Evolutionary conservation across 441 rosid genomes (phyloP).

Genomic region (Aleurites moluccanus): DNA sequence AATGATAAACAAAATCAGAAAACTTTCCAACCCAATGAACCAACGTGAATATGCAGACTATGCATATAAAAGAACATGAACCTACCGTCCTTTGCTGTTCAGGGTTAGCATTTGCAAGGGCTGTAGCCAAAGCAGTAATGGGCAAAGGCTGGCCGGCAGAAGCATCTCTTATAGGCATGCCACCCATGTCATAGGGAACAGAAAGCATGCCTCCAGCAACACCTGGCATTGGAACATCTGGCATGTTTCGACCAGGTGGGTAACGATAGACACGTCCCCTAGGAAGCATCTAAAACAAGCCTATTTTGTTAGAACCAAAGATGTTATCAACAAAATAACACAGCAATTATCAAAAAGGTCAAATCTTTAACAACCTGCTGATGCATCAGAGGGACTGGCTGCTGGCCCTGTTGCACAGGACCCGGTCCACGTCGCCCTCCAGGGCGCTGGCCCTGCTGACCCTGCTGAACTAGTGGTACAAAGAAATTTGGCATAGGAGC

Average conservation of each 20-base stretch:
- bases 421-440: slow-evolving; percentile 63
- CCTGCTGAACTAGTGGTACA: slow-evolving; percentile 69
- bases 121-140: slow-evolving; percentile 66
- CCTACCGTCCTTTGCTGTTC: slow-evolving; percentile 81
- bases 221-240: slow-evolving; percentile 43
- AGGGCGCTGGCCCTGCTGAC: slow-evolving; percentile 71
- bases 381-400: slow-evolving; percentile 66
- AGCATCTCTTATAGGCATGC: slow-evolving; percentile 36
- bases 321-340: background rate
- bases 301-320: background rate
- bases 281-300: slow-evolving; percentile 48
- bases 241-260: slow-evolving; percentile 61
- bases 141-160: slow-evolving; percentile 60
- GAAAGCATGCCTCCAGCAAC: slow-evolving; percentile 49
- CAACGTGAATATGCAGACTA: background rate
- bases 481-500: slow-evolving; percentile 71
- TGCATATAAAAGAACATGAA: background rate
- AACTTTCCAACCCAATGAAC: background rate
- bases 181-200: slow-evolving; percentile 49
- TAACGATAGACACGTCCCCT: slow-evolving; percentile 70
- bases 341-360: background rate
- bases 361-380: slow-evolving; percentile 31
- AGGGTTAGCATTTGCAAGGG: slow-evolving; percentile 78
- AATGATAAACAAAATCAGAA: background rate
- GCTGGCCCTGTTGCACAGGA: slow-evolving; percentile 58